Evolutionary conservation across 768 basidiomycete genomes (phyloP).

Genomic region (Boletus speciosus): DNA sequence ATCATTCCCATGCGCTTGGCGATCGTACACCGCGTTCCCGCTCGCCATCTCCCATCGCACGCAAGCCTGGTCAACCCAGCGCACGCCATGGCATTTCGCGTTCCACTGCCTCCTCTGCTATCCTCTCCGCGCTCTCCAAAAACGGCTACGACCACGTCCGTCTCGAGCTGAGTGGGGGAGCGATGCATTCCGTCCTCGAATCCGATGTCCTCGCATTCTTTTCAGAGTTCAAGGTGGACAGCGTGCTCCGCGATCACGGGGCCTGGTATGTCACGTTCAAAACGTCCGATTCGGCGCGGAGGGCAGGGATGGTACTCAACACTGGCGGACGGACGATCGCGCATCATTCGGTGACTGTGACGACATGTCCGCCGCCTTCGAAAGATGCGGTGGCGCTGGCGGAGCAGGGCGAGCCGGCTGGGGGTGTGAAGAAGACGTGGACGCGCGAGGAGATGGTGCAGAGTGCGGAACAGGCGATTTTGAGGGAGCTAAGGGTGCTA

Average conservation of each 20-base stretch:
- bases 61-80: conserved; percentile 36
- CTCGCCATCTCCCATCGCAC: conserved; percentile 42
- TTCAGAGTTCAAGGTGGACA: conserved; percentile 65
- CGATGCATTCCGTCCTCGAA: conserved; percentile 52
- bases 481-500: conserved; percentile 50
- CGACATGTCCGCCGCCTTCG: conserved; percentile 39
- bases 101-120: conserved; percentile 17
- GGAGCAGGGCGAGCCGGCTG: conserved; percentile 25
- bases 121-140: conserved; percentile 45
- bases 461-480: conserved; percentile 52
- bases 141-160: conserved; percentile 68
- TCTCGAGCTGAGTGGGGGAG: conserved; percentile 46
- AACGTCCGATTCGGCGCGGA: conserved; percentile 56
- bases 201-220: conserved; percentile 70
- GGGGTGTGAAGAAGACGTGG: conserved; percentile 45
- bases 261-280: conserved; percentile 84
- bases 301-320: conserved; percentile 64
- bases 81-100: conserved; percentile 22
- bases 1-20: conserved; percentile 13
- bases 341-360: conserved; percentile 56
- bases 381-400: conserved; percentile 33
- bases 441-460: conserved; percentile 50
- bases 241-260: conserved; percentile 64
- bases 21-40: conserved; percentile 27
- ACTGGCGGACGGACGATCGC: conserved; percentile 50